phyloP scores from a whole-genome alignment of 2,329 filamentous ascomycete species.

The Dendryphion nanum region DNA sequence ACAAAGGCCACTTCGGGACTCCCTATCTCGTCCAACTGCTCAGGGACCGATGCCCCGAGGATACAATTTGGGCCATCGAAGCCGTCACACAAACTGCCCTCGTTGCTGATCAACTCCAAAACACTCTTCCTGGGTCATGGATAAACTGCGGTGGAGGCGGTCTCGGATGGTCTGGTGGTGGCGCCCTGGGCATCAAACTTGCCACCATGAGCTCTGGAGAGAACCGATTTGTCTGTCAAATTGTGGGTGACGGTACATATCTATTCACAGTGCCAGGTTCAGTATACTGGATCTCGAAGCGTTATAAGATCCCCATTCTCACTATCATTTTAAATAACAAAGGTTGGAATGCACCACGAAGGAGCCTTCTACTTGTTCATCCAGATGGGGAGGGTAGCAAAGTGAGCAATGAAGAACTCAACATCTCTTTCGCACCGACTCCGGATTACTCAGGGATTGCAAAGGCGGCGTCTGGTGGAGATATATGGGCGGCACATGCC shows the following conservation, averaged over 20 bases:
- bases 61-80: conserved; percentile 75
- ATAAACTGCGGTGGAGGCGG: conserved; percentile 81
- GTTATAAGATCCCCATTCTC: conserved; percentile 65
- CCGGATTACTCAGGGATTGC: conserved; percentile 69
- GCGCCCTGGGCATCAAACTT: conserved; percentile 71
- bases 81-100: conserved; percentile 70
- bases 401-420: conserved; percentile 62
- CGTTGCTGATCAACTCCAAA: conserved; percentile 69
- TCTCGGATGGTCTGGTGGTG: conserved; percentile 78
- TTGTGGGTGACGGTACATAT: conserved; percentile 68
- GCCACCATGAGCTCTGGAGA: conserved; percentile 55
- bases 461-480: conserved; percentile 62
- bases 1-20: conserved; percentile 62
- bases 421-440: conserved; percentile 64
- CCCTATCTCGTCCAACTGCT: conserved; percentile 58
- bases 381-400: conserved; percentile 62
- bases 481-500: conserved; percentile 61
- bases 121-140: conserved; percentile 68
- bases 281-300: conserved; percentile 67
- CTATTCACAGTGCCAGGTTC: conserved; percentile 64
- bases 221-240: conserved; percentile 39
- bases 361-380: conserved; percentile 63
- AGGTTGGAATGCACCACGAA: conserved; percentile 67
- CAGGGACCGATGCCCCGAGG: conserved; percentile 56
- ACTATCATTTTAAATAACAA: conserved; percentile 70